Conservation (phyloP, 2,329 filamentous ascomycete genomes). For the Aspergillus thermomutatus region DNA sequence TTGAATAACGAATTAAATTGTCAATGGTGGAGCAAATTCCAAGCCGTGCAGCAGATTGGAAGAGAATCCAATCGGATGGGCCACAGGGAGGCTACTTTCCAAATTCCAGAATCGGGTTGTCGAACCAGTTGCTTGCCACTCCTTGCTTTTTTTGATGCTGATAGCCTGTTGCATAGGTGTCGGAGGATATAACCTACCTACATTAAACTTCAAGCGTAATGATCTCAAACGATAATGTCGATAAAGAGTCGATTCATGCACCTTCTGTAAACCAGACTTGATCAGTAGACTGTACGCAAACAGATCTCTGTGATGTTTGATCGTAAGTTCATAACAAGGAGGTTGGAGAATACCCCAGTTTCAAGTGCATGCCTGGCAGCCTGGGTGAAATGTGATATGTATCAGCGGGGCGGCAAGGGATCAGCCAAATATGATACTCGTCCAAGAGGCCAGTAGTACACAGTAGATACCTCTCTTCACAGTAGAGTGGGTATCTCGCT, state of each 20-base stretch:
- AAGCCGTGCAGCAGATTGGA: constrained; percentile 12
- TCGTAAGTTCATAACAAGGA: background rate
- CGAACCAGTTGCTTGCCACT: background rate
- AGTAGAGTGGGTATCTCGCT: background rate
- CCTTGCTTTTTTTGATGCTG: background rate
- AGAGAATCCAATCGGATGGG: constrained; percentile 17
- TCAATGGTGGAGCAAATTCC: constrained; percentile 6
- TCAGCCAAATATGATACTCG: too few relatives aligned
- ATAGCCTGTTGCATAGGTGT: background rate
- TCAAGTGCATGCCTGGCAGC: background rate
- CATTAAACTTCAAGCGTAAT: background rate
- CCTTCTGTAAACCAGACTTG: too few relatives aligned
- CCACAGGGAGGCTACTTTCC: constrained; percentile 3
- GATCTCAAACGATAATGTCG: too few relatives aligned
- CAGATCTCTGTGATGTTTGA: background rate
- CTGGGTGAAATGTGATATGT: constrained; percentile 1
- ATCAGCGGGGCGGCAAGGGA: constrained; percentile 4
- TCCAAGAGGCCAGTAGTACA: too few relatives aligned
- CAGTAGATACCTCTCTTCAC: too few relatives aligned
- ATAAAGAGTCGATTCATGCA: too few relatives aligned
- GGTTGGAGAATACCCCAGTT: background rate
- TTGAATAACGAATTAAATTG: constrained; percentile 8
- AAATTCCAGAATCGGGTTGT: background rate
- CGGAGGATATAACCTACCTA: background rate
- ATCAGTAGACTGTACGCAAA: background rate